A percentile compares a stretch with the other conserved stretches of the same genome.
These are phyloP conservation scores for Hymenochaete sp. DNA, from an alignment of 1,284 basidiomycete genomes.

Conservation along the genomic window DNA sequence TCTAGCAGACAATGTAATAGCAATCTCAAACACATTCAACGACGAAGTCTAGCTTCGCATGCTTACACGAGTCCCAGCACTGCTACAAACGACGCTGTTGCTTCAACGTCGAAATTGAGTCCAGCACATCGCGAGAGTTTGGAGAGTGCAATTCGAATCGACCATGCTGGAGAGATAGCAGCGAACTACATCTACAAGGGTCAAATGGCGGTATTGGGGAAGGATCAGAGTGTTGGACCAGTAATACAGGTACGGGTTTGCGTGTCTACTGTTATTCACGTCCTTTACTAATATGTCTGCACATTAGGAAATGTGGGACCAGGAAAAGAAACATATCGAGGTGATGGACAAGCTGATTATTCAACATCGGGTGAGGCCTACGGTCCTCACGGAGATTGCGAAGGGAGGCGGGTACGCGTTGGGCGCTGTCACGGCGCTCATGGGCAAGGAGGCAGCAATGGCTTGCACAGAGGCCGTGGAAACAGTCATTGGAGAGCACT, in stretches of 20 bases:
- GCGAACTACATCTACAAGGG: conserved; percentile 91
- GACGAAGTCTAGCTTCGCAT: conserved; percentile 10
- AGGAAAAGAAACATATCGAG: conserved; percentile 85
- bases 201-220: conserved; percentile 64
- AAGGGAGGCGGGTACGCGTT: conserved; percentile 80
- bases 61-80: conserved; percentile 9
- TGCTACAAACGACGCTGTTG: conserved; percentile 3
- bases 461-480: conserved; percentile 98
- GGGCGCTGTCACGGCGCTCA: conserved; percentile 76
- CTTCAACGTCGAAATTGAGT: conserved; percentile 4
- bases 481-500: conserved; percentile 96
- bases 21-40: no score
- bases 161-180: conserved; percentile 89
- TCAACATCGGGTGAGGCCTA: conserved; percentile 83
- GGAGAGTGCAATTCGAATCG: conserved; percentile 69
- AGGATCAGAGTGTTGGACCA: conserved; percentile 50
- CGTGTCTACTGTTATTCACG: background rate
- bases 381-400: conserved; percentile 75
- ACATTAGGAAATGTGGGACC: conserved; percentile 88
- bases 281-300: conserved; percentile 4
- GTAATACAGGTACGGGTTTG: conserved; percentile 66
- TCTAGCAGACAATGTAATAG: no score
- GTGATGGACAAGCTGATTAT: conserved; percentile 80
- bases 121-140: conserved; percentile 25
- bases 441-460: conserved; percentile 94